Percentiles rank a stretch among this genome's conserved stretches.
Conservation (phyloP, 495 filamentous ascomycete genomes). For the Hyaloscypha bicolor region DNA sequence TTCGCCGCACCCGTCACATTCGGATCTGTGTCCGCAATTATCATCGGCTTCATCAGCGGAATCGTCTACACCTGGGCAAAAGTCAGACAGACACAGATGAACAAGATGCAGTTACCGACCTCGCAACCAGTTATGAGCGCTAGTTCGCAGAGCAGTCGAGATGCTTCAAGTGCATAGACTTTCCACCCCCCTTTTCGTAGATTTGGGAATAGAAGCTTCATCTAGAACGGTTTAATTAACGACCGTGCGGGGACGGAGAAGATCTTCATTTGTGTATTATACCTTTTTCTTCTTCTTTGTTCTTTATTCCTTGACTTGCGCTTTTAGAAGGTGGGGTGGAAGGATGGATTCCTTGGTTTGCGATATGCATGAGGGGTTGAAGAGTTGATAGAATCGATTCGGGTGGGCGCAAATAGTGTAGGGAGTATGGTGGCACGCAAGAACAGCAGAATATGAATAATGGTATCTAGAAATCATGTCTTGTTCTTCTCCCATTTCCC, state of each 20-base stretch:
- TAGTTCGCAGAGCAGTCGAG: constrained; percentile 88
- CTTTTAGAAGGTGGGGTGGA: constrained; percentile 23
- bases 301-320: constrained; percentile 7
- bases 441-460: constrained; percentile 28
- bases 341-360: constrained; percentile 13
- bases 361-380: not conserved
- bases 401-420: constrained; percentile 20
- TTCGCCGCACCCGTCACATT: constrained; percentile 95
- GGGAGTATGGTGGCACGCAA: constrained; percentile 17
- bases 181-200: not conserved
- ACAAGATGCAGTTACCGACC: constrained; percentile 68
- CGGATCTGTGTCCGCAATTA: constrained; percentile 85
- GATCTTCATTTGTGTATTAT: constrained; percentile 31
- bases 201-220: not conserved
- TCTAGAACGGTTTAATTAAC: not conserved
- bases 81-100: constrained; percentile 71
- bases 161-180: constrained; percentile 48
- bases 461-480: constrained; percentile 24
- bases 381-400: constrained; percentile 7
- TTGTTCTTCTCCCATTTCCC: not conserved
- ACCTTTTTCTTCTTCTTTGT: constrained; percentile 15
- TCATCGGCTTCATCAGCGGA: constrained; percentile 86
- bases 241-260: not conserved
- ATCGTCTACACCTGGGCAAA: constrained; percentile 93
- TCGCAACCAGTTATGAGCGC: constrained; percentile 77